Base-by-base conservation (phyloP, 2,329 filamentous ascomycete genomes). In the Fusarium hainanense region DNA sequence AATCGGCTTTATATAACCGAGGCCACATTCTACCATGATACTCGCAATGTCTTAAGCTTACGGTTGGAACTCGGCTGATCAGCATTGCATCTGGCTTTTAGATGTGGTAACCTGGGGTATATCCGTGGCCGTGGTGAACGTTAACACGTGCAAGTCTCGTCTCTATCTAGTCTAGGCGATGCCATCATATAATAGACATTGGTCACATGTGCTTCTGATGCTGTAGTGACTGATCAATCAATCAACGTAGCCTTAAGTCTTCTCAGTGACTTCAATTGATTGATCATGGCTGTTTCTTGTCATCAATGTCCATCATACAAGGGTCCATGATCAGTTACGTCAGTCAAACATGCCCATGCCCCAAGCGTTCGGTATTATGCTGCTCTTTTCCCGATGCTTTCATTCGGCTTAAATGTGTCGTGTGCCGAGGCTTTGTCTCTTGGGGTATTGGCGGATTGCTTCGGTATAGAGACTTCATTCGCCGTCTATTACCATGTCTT, bases 1-100 rank as follows among this genome's bases (percentile, higher is more conserved):
- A 65, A 56, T 69, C 66, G 68, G 72, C 50, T 69, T 60, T 65
- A 54, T 44, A 73, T 74, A 74, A 63, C 72, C 72, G 72, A 74
- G 72, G 72, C 57, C 63, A 59, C 48, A 40, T 18, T 49, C 46
- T 23, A 34, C 27, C 41, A 48, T 34, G 44, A 34, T 37, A 32
- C 30, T 14, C n/a, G 34, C 7, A 47, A 51, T 42, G 44, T 50
- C 54, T 49, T 58, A 58, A 58, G 41, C 41, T 62, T 54, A 48
- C 58, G 57, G 57, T 55, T 61, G 21, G 50, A 58, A 54, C 42
- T 73, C 71, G 71, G 71, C 71, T 72, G 49, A 57, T 52, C 55
- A 49, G 44, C 49, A 49, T 57, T 50, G 27, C 32, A 32, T 58
- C 25, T 49, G 34, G 46, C 23, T 60, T 44, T 43, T 28, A 28